Evolutionary conservation across 805 yeast genomes (phyloP), one percentile per base, ranked within the genome.

Genomic region (Nakazawaea sp.): DNA sequence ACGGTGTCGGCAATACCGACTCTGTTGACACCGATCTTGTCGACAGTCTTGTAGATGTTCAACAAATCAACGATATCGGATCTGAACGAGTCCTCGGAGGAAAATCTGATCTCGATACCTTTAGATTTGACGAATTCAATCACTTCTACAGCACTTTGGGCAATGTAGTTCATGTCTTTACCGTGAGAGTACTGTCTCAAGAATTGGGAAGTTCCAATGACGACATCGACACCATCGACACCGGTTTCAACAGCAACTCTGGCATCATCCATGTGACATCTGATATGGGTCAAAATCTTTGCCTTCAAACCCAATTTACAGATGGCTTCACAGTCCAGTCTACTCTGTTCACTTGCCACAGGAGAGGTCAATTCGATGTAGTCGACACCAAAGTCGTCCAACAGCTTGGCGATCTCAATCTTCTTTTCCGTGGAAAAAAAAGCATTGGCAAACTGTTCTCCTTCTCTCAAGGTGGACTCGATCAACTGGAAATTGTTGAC

Each of bases 241-340:
- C 98, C 97, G 27, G 97, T 90, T 56, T 86, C 92, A 33, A 90
- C 98, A 5, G 98, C 98, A 43, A 92, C 85, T 52, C 81, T 75
- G 40, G 97, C 98, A 55, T 92, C 98, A 62, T 90, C 97, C 97
- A 90, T 90, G 66, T 90, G 97, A 66, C 98, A 90, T 64, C 97
- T 78, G 50, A 92, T 92, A 62, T 90, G 97, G 34, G 98, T 90
- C 49, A 90, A 75, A 46, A 92, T 87, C 70, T 92, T 90, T 46
- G 97, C 90, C 67, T 84, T 87, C 60, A 90, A 77, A 9, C 97
- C 97, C 50, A 92, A 73, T 70, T 92, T 90, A 74, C 97, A 92
- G 51, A 90, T 90, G 42, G 97, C 97, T 68, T 92, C 97, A 71
- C 97, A 90, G 63, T 90, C 98, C 43, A 58, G 64, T 58, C 92